A percentile compares a stretch with the other conserved stretches of the same genome.
phyloP scores from a whole-genome alignment of 2,329 filamentous ascomycete species.

The Microcera coccophila region DNA sequence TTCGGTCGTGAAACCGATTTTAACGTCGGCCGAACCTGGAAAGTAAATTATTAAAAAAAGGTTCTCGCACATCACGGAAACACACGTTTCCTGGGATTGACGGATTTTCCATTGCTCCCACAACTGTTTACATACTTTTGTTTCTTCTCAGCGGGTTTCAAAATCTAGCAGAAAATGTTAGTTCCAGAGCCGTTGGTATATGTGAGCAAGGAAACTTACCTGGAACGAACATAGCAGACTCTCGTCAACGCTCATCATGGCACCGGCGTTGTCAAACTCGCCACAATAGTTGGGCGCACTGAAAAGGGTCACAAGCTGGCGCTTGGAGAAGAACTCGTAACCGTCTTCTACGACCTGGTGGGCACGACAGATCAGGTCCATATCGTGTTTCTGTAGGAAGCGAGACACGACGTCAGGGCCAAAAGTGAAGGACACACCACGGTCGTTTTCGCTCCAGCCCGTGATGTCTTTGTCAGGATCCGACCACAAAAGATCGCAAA shows the following conservation, averaged over 20 bases:
- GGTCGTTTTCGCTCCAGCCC: slow-evolving; percentile 98
- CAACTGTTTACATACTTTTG: slow-evolving; percentile 95
- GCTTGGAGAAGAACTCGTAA: slow-evolving; percentile 99
- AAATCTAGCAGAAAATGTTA: slow-evolving; percentile 73
- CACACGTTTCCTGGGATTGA: slow-evolving; percentile 22
- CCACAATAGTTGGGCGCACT: slow-evolving; percentile 98
- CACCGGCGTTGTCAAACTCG: slow-evolving; percentile 98
- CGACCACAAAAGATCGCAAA: slow-evolving; percentile 97
- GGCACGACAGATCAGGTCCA: slow-evolving; percentile 98
- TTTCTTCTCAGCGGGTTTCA: slow-evolving; percentile 99
- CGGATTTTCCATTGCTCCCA: slow-evolving; percentile 46
- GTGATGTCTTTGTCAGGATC: slow-evolving; percentile 99
- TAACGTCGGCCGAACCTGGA: slow-evolving; percentile 97
- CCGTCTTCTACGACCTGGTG: slow-evolving; percentile 99
- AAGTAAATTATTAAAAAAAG: too few species aligned
- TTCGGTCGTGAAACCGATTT: slow-evolving; percentile 33
- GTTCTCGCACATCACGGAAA: too few species aligned
- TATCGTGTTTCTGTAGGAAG: slow-evolving; percentile 98
- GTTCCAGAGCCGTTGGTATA: too few species aligned
- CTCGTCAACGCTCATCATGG: slow-evolving; percentile 99
- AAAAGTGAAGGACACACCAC: slow-evolving; percentile 97
- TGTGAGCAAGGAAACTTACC: slow-evolving; percentile 57
- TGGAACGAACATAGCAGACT: slow-evolving; percentile 98
- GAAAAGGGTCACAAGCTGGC: slow-evolving; percentile 94
- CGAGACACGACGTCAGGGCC: slow-evolving; percentile 95